phyloP scores from a whole-genome alignment of 1,284 basidiomycete genomes.

The Exobasidium rhododendri region DNA sequence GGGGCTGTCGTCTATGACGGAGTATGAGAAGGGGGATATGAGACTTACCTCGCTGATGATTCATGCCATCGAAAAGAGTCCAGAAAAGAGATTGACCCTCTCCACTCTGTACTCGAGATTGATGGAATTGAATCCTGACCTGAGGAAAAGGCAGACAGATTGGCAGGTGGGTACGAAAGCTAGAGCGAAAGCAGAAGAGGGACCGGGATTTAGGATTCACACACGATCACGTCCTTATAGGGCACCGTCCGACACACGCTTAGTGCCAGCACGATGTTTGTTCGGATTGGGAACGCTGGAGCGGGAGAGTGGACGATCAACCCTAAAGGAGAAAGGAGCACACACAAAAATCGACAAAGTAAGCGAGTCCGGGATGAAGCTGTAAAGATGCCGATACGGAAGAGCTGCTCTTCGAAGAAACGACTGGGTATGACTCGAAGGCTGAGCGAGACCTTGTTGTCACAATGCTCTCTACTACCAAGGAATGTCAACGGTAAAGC shows the following conservation, averaged over 20 bases:
- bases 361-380: background rate
- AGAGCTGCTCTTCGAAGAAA: background rate
- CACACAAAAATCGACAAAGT: background rate
- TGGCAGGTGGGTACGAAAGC: conserved; percentile 7
- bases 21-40: background rate
- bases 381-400: background rate
- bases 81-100: background rate
- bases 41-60: background rate
- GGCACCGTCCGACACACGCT: background rate
- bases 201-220: too few relatives aligned
- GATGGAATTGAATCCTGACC: background rate
- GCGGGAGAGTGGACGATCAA: background rate
- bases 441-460: background rate
- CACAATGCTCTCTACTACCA: too few relatives aligned
- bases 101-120: background rate
- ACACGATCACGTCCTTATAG: background rate
- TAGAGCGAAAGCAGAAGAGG: too few relatives aligned
- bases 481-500: too few relatives aligned
- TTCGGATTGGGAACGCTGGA: background rate
- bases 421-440: background rate
- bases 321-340: background rate
- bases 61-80: background rate
- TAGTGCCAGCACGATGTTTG: background rate
- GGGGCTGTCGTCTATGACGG: background rate
- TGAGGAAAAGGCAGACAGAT: conserved; percentile 2